Evolutionary conservation across 495 filamentous ascomycete species (phyloP), one percentile per base, ranked within the genome.

Genomic region (Podospora pseudocomata): DNA sequence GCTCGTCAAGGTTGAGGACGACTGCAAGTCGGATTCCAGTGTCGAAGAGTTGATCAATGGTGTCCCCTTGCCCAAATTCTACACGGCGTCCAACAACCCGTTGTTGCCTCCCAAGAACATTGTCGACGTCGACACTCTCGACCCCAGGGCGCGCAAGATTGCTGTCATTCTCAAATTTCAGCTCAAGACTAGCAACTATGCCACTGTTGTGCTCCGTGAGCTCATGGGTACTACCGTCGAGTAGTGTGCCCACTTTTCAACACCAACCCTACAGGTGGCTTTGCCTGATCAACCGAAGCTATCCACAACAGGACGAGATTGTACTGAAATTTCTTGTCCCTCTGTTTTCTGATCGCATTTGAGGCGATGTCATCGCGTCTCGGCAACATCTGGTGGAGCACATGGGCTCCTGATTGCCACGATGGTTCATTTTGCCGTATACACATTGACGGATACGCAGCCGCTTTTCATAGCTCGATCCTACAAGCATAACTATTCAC

Each of bases 191-290:
- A 94, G 92, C 76, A 92, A 94, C 76, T 99, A 98, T 75, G 95
- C 95, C 0, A 99, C 96, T 2, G 90, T 99, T 85, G 95, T 92
- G 9, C 81, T 99, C 69, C 84, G 95, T 56, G 95, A 99, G 82
- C 80, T 99, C 56, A 80, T 79, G 77, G 78, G 78, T 59, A 71
- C 70, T 26, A 69, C 63, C n/a, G 64, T 59, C 26, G 73, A 73
- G 62, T 55, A 65, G 57, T 23, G 49, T 28, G 49, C 53, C 26
- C n/a, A 64, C 15, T 18, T 26, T n/a, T 5, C 18, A 58, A 58
- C 55, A 58, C 55, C 20, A 19, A 7, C 9, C 7, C 55, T 49
- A 13, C 39, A 11, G 39, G 39, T 49, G 15, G 39, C 39, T 49
- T 49, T 11, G 13, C 39, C 9, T 49, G 39, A 18, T 44, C 26